Conservation (phyloP, 768 basidiomycete genomes). For the Termitomyces sp. region DNA sequence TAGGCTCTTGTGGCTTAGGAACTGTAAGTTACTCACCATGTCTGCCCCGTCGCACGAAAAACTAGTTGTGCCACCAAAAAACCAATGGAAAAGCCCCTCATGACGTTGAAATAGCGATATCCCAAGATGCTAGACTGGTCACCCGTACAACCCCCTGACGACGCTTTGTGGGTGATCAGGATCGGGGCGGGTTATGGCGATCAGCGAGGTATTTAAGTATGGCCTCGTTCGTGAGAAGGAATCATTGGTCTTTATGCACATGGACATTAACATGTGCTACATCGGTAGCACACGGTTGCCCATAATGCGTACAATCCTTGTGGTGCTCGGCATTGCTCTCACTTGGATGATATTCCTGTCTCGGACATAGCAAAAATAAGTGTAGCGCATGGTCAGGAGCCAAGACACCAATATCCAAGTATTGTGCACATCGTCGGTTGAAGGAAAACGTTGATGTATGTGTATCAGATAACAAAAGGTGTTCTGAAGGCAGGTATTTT, state of each 20-base stretch:
- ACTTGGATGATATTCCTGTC: not conserved
- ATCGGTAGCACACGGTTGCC: not conserved
- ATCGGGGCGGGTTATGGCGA: not conserved
- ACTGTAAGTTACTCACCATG: conserved; percentile 8
- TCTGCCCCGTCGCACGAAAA: conserved; percentile 7
- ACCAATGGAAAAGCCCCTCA: not conserved
- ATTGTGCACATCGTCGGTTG: not conserved
- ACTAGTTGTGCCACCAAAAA: not conserved
- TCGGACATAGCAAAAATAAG: not conserved
- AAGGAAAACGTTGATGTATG: not conserved
- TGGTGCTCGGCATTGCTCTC: not conserved
- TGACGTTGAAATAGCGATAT: not conserved
- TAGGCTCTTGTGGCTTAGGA: conserved; percentile 3
- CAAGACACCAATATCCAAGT: not conserved
- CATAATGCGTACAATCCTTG: not conserved
- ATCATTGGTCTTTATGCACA: not conserved
- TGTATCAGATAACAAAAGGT: not conserved
- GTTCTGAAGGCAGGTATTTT: not conserved
- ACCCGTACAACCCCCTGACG: not conserved
- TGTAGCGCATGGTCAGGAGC: not conserved
- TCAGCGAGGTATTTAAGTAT: not conserved
- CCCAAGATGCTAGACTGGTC: not conserved
- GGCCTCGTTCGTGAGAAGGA: conserved; percentile 7
- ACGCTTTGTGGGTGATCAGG: not conserved
- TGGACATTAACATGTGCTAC: not conserved